These are phyloP conservation scores for Pseudogymnoascus sp. DNA, from an alignment of 2,329 filamentous ascomycete genomes.

Conservation along the genomic window DNA sequence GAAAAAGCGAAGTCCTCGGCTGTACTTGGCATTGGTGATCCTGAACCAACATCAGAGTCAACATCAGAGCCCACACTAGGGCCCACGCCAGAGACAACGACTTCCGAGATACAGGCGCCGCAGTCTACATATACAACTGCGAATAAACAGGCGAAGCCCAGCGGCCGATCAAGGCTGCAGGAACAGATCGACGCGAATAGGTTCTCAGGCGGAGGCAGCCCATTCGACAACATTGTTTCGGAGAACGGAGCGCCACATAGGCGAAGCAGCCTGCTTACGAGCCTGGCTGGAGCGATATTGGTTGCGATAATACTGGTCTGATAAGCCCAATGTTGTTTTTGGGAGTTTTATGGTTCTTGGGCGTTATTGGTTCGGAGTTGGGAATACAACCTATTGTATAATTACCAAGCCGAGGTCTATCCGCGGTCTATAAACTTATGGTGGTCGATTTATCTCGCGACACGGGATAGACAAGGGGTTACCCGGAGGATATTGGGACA, in stretches of 20 bases:
- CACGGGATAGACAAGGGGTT: background rate
- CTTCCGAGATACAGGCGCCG: background rate
- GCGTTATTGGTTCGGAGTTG: slow-evolving; percentile 6
- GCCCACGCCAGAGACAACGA: background rate
- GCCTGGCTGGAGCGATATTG: background rate
- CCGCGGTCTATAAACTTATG: background rate
- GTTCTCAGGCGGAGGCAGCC: slow-evolving; percentile 10
- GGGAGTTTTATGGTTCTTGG: background rate
- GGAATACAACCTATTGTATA: background rate
- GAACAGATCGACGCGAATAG: slow-evolving; percentile 7
- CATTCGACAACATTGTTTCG: slow-evolving; percentile 9
- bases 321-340: background rate
- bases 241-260: background rate
- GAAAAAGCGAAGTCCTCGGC: background rate
- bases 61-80: background rate
- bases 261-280: background rate
- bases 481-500: background rate
- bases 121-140: background rate
- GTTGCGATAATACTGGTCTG: background rate
- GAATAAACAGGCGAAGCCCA: background rate
- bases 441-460: background rate
- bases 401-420: background rate
- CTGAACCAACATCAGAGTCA: background rate
- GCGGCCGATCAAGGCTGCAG: background rate
- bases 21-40: background rate